A percentile compares a stretch with the other conserved stretches of the same genome.
These are phyloP conservation scores for Gnetum montanum DNA, from an alignment of 75 land plant genomes.

Conservation along the genomic window DNA sequence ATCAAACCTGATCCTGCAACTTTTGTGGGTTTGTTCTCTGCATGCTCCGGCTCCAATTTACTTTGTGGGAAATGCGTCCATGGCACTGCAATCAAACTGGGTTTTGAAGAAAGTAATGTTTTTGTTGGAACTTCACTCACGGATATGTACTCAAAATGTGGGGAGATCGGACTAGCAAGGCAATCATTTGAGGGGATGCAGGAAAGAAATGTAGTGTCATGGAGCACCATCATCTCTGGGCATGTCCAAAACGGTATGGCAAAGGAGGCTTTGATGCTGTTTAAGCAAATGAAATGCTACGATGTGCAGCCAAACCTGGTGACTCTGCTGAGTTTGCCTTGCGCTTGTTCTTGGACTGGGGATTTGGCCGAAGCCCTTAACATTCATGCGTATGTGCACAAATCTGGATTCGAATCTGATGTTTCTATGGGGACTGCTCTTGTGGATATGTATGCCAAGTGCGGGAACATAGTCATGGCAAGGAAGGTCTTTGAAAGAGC, in stretches of 20 bases:
- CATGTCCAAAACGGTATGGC: constrained; percentile 20
- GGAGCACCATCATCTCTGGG: constrained; percentile 39
- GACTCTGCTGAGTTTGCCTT: background rate
- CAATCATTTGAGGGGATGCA: constrained; percentile 30
- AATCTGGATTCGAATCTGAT: constrained; percentile 9
- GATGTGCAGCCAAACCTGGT: background rate
- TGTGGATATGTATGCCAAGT: constrained; percentile 19
- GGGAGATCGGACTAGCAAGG: constrained; percentile 15
- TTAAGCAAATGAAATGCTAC: background rate
- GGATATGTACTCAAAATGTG: constrained; percentile 27
- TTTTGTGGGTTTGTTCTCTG: background rate
- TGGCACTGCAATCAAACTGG: constrained; percentile 6
- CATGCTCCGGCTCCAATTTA: constrained; percentile 7
- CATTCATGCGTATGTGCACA: constrained; percentile 9
- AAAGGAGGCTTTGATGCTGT: constrained; percentile 18
- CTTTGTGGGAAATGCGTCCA: constrained; percentile 20
- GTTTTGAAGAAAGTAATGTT: constrained; percentile 6
- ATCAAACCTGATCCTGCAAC: background rate
- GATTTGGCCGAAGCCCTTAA: constrained; percentile 4
- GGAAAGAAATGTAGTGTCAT: constrained; percentile 29
- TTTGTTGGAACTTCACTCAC: constrained; percentile 25
- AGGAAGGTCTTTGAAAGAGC: background rate
- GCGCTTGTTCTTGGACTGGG: constrained; percentile 8
- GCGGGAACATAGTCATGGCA: constrained; percentile 11
- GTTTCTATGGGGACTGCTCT: constrained; percentile 15